Base-by-base conservation (phyloP, 129 eudicot species). In the Pittosporum tobira region DNA sequence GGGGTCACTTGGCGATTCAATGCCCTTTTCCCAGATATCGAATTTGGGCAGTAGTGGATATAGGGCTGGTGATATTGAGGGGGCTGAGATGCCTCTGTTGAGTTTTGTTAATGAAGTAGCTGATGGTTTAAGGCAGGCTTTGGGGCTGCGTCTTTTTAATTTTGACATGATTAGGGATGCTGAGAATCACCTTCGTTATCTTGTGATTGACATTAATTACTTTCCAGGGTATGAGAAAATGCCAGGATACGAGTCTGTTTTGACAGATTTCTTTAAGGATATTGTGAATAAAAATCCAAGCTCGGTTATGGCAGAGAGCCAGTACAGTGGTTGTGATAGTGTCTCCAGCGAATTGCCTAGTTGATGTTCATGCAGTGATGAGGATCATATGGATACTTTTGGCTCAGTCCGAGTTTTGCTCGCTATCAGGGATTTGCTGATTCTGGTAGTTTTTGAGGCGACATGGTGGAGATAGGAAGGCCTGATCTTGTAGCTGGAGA, bases 131-230 rank as follows among this genome's bases (percentile, higher is more conserved):
- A 57, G 64, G 59, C 30, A 67, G 50, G 81, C 43, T 23, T 37
- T 71, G 69, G 37, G 29, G 23, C 48, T 79, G 57, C 62, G 71
- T 62, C 81, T 79, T 27, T 79, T 79, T 25, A 79, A 79, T 66
- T 79, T 79, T 43, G 81, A 79, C 48, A 54, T 79, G 73, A 75
- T 79, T 34, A 79, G 73, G 74, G 81, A 71, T 18, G 65, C 18
- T 19, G 59, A 30, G 14, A 55, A 5, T 26, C 38, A 30, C 3
- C 67, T 43, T n/a, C 63, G 68, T 9, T 75, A 74, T 47, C 72
- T 71, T 40, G 62, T 79, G 10, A 75, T 79, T 23, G 85, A 79
- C 46, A 75, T 79, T 20, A 79, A 79, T 71, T 79, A 74, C 69
- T 75, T 79, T 50, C 85, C 81, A 0, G 81, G 78, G 3, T 79